Evolutionary conservation across 352 stramenopile species (phyloP).

Genomic region (Phytophthora brassicae): DNA sequence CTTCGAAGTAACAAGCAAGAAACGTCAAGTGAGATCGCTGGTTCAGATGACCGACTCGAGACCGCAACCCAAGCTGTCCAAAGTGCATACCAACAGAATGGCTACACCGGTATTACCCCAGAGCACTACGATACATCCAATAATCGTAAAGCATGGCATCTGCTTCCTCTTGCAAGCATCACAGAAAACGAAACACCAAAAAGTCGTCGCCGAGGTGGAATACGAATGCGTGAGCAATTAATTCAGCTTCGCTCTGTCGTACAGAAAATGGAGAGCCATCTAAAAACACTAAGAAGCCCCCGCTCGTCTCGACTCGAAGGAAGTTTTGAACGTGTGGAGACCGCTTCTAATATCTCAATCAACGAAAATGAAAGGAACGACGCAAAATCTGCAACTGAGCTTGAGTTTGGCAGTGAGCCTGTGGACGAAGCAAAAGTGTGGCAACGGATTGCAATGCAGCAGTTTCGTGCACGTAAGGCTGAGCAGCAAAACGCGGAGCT

Average conservation of each 20-base stretch:
- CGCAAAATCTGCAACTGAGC: background rate
- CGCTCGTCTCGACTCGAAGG: conserved; percentile 7
- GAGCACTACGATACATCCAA: background rate
- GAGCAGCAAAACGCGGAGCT: conserved; percentile 24
- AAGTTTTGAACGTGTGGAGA: background rate
- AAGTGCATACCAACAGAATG: conserved; percentile 2
- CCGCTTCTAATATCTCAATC: background rate
- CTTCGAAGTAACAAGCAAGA: too few species aligned
- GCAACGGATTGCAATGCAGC: conserved; percentile 21
- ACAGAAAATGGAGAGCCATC: conserved; percentile 23
- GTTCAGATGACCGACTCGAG: conserved; percentile 10
- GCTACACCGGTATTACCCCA: background rate
- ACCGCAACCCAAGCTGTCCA: conserved; percentile 17
- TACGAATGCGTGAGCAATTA: conserved; percentile 19
- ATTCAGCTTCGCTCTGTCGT: conserved; percentile 22
- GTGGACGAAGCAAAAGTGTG: conserved; percentile 5
- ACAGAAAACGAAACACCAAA: background rate
- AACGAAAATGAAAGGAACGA: conserved; percentile 5
- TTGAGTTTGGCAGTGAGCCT: background rate
- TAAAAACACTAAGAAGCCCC: conserved; percentile 20
- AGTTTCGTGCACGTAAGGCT: conserved; percentile 19
- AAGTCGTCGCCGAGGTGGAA: conserved; percentile 7
- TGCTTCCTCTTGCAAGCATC: background rate
- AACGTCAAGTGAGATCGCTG: conserved; percentile 1
- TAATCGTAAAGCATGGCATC: background rate